Percentiles rank a stretch among this genome's conserved stretches.
Evolutionary conservation across 768 basidiomycete genomes (phyloP).

Genomic region (Suillus sp.): DNA sequence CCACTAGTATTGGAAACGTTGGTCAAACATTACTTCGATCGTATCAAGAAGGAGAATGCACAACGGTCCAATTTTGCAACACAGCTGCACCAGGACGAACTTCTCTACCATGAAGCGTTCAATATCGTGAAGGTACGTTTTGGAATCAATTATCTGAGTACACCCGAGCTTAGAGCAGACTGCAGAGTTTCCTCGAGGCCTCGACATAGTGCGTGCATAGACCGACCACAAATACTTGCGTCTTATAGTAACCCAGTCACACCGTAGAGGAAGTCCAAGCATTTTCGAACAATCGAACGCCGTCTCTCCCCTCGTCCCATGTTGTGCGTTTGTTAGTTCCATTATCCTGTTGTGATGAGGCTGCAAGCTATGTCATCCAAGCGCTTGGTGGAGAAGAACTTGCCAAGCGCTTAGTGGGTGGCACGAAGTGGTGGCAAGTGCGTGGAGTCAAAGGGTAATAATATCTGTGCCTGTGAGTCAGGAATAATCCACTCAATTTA

Average conservation of each 20-base stretch:
- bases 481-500: constrained; percentile 19
- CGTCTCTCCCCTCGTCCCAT: constrained; percentile 83
- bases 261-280: constrained; percentile 81
- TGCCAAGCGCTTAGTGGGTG: constrained; percentile 74
- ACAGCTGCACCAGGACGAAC: constrained; percentile 65
- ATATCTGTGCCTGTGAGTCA: constrained; percentile 31
- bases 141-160: background rate
- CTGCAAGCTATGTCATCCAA: constrained; percentile 69
- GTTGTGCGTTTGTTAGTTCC: constrained; percentile 74
- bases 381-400: constrained; percentile 85
- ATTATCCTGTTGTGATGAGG: constrained; percentile 71
- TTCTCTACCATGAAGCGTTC: constrained; percentile 82
- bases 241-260: constrained; percentile 50
- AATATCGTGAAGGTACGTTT: constrained; percentile 66
- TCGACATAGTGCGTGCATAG: constrained; percentile 57
- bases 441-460: constrained; percentile 78
- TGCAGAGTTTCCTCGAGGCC: constrained; percentile 73
- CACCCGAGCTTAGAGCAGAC: background rate
- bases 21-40: constrained; percentile 84
- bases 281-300: constrained; percentile 81
- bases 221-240: background rate
- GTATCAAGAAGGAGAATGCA: constrained; percentile 46
- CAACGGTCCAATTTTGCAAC: constrained; percentile 44
- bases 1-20: constrained; percentile 75
- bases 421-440: constrained; percentile 98